These are phyloP conservation scores for Blastobotrys apis DNA, from an alignment of 1,139 yeast species.

Conservation along the genomic window DNA sequence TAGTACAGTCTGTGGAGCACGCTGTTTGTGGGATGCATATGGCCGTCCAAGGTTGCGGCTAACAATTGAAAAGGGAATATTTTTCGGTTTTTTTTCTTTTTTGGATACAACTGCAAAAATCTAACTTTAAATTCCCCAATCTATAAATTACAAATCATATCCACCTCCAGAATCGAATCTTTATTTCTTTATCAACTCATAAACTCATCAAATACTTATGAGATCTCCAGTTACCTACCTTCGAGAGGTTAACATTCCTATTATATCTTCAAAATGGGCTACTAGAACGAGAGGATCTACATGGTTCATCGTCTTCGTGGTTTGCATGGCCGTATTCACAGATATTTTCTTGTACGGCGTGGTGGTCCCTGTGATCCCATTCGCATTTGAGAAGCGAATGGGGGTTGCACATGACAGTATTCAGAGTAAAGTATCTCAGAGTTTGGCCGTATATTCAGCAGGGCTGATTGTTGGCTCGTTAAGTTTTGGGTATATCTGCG, in stretches of 20 bases:
- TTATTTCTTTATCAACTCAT: too few species aligned
- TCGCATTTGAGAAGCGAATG: constrained; percentile 31
- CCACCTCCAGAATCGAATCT: too few species aligned
- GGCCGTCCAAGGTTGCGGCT: too few species aligned
- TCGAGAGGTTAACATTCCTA: constrained; percentile 1
- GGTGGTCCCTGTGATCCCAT: constrained; percentile 37
- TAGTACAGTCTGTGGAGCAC: too few species aligned
- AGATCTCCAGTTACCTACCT: too few species aligned
- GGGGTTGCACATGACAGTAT: constrained; percentile 28
- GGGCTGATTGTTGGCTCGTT: constrained; percentile 35
- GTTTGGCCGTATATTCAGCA: constrained; percentile 35
- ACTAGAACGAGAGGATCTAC: constrained; percentile 4
- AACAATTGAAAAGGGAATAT: too few species aligned
- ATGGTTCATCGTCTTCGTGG: constrained; percentile 27
- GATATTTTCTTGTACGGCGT: constrained; percentile 35
- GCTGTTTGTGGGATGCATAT: too few species aligned
- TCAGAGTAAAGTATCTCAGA: constrained; percentile 31
- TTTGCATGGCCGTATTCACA: constrained; percentile 34
- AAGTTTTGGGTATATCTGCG: constrained; percentile 33
- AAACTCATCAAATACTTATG: too few species aligned
- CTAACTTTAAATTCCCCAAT: too few species aligned
- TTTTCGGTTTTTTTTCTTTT: too few species aligned
- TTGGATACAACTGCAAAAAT: too few species aligned
- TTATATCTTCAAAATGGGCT: constrained; percentile 1
- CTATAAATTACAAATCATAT: too few species aligned